Base-by-base conservation (phyloP, 2,329 filamentous ascomycete genomes). In the Aspergillus sp. region DNA sequence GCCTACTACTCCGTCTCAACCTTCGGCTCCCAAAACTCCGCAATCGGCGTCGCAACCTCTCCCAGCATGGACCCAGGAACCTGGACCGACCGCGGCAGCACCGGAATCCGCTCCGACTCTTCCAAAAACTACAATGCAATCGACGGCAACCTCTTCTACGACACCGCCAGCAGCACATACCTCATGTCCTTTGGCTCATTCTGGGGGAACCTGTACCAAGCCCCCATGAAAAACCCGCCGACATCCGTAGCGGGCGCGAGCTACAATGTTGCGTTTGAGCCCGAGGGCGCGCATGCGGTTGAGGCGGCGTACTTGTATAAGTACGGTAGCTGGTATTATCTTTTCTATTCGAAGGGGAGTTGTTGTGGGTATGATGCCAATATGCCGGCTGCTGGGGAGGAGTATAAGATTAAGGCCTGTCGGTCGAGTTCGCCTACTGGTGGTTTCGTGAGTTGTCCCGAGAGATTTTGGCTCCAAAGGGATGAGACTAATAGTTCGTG, bases 341-440 rank as follows among this genome's bases (percentile, higher is more conserved):
- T 91, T 11, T 89, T 90, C 73, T 88, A 83, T 72, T 86, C 83
- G 7, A 78, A 78, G 1, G 89, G 88, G 1, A 80, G 78, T 31
- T 91, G 88, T 79, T 91, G 89, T 61, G 67, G 69, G n/a, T 88
- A 85, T 64, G 83, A 88, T 65, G 72, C 70, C 0, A 77, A 67
- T 57, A 76, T 71, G 59, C 86, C 87, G 0, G 81, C 85, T 0
- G 53, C 78, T 0, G 88, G 87, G 4, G 76, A 78, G n/a, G 88
- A 90, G 74, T 91, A 91, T 73, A 85, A 84, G 71, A 87, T 90
- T 71, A 84, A 83, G 69, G 86, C 89, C 28, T 90, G 88, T 76
- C 78, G 87, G n/a, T 85, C 83, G 4, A 78, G 73, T 1, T 79
- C 75, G 7, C 80, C 82, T 4, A 84, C 79, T 0, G 80, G 85